Conservation (phyloP, 805 yeast species). For the Lipomyces anomalus region DNA sequence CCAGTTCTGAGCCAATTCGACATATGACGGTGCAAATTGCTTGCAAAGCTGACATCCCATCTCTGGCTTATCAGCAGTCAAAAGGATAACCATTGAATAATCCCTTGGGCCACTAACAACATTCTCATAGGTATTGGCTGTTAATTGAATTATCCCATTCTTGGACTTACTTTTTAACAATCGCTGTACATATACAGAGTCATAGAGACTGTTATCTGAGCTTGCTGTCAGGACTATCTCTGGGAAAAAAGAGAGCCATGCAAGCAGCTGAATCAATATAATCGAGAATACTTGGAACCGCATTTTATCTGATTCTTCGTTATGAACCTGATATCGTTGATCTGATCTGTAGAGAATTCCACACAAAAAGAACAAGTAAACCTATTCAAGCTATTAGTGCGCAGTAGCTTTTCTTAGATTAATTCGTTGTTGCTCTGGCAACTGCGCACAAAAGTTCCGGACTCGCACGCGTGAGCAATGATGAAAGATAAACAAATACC, state of each 20-base stretch:
- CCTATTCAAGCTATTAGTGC: no score
- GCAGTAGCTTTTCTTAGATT: no score
- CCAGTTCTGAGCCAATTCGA: conserved; percentile 60
- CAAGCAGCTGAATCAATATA: not conserved
- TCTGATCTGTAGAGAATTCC: no score
- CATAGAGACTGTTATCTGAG: not conserved
- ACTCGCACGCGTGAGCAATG: no score
- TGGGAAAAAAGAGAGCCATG: not conserved
- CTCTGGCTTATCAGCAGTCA: conserved; percentile 69
- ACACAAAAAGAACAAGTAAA: no score
- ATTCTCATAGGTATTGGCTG: conserved; percentile 54
- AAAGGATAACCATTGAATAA: conserved; percentile 54
- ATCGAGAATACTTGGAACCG: not conserved
- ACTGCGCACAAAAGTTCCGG: no score
- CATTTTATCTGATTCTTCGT: no score
- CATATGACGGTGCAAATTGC: conserved; percentile 61
- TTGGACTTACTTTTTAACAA: conserved; percentile 11
- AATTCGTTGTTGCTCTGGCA: no score
- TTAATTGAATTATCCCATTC: conserved; percentile 43
- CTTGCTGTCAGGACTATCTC: not conserved
- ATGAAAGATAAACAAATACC: no score
- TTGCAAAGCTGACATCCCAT: conserved; percentile 74
- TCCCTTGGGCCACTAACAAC: conserved; percentile 62
- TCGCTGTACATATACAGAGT: conserved; percentile 5
- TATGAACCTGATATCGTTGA: no score